Evolutionary conservation across 2,329 filamentous ascomycete species (phyloP).

Genomic region (Xylaria polymorpha): DNA sequence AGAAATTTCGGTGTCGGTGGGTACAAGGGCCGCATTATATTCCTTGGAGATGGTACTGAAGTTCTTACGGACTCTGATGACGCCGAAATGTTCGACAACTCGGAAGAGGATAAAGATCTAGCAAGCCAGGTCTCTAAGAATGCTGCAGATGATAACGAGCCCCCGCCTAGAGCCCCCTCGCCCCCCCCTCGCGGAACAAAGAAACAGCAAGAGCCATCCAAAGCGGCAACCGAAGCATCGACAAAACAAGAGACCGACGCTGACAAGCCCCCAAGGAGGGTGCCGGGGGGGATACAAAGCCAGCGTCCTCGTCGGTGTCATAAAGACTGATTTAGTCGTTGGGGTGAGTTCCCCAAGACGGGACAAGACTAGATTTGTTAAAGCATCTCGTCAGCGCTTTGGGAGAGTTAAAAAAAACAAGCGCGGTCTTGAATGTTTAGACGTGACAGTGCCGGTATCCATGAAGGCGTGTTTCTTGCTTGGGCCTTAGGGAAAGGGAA

Average conservation of each 20-base stretch:
- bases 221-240: constrained; percentile 43
- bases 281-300: constrained; percentile 43
- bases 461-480: constrained; percentile 43
- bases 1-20: constrained; percentile 74
- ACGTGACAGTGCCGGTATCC: constrained; percentile 42
- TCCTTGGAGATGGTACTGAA: constrained; percentile 95
- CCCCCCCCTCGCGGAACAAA: constrained; percentile 48
- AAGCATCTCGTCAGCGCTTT: constrained; percentile 37
- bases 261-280: constrained; percentile 45
- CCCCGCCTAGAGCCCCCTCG: constrained; percentile 50
- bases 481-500: constrained; percentile 37
- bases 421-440: constrained; percentile 41
- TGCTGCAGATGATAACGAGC: constrained; percentile 46
- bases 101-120: constrained; percentile 86
- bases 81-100: constrained; percentile 91
- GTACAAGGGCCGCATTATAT: constrained; percentile 88
- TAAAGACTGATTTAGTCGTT: constrained; percentile 44
- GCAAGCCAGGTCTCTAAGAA: constrained; percentile 83
- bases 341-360: constrained; percentile 17
- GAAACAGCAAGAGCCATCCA: constrained; percentile 44
- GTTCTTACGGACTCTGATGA: constrained; percentile 89
- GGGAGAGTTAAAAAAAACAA: constrained; percentile 35
- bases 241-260: constrained; percentile 43
- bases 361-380: constrained; percentile 32
- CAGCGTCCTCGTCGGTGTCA: constrained; percentile 41